Base-by-base conservation (phyloP, 2,329 filamentous ascomycete species). In the Helminthosporium solani region DNA sequence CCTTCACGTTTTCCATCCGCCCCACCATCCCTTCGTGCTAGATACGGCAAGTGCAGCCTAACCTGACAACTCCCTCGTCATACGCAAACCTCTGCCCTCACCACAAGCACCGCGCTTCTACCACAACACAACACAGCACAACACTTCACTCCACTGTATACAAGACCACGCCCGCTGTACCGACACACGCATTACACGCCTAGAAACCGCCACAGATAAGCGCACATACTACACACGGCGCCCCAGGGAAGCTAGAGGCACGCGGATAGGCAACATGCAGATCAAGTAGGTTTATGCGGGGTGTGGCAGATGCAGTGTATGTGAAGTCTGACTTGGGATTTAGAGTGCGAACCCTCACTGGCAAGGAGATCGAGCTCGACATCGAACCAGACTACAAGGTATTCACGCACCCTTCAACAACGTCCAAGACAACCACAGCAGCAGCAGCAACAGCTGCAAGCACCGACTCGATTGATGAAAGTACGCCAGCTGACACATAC, bases 301-400 rank as follows among this genome's bases (percentile, higher is more conserved):
- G 14, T 3, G 7, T 25, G 20, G 15, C 9, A 18, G 7, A n/a
- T 9, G 7, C 3, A 7, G 19, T 38, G 19, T 21, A 18, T 21
- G 7, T 31, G 28, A 4, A 14, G 7, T 37, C 60, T 61, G 40
- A 65, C 44, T 27, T n/a, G 12, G 1, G 16, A 35, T n/a, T n/a
- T 41, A 99, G 92, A 80, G 92, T 99, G 70, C 88, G 94, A 70
- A 99, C 94, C 53, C 85, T 99, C 56, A 97, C 94, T 55, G 94
- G 94, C 68, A 97, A 97, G 79, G 90, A 99, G 77, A 97, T 97
- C 71, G 92, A 97, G 80, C 84, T 99, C 64, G 91, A 97, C 68
- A 95, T 99, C 70, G 94, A 97, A 78, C 80, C 84, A 42, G 86
- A 90, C 66, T 95, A 95, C 81, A 96, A 91, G 82, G 91, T 95